These are phyloP conservation scores for Cyberlindnera xishuangbannaensis DNA, from an alignment of 805 yeast genomes.

Conservation along the genomic window DNA sequence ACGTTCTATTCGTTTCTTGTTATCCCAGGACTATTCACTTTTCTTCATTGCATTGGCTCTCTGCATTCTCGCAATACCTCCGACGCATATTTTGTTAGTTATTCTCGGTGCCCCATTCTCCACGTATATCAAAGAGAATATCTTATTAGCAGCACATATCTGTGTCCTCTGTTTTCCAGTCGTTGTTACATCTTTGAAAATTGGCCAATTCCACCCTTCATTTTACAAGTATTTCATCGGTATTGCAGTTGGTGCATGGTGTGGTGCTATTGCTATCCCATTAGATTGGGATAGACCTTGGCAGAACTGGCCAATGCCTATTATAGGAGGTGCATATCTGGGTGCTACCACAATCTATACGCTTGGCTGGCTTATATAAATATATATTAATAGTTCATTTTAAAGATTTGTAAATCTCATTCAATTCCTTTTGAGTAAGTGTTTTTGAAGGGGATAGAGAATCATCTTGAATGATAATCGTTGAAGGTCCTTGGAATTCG, in stretches of 20 bases:
- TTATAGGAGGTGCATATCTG: slow-evolving; percentile 67
- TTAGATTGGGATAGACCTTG: slow-evolving; percentile 97
- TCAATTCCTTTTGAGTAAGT: slow-evolving; percentile 12
- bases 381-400: slow-evolving; percentile 3
- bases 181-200: slow-evolving; percentile 47
- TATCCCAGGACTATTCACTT: slow-evolving; percentile 6
- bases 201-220: slow-evolving; percentile 29
- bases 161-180: slow-evolving; percentile 59
- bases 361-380: slow-evolving; percentile 28
- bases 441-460: slow-evolving; percentile 2
- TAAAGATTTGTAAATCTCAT: slow-evolving; percentile 11
- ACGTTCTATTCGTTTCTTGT: slow-evolving; percentile 4
- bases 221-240: slow-evolving; percentile 30
- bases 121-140: slow-evolving; percentile 47
- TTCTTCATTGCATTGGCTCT: slow-evolving; percentile 11
- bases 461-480: slow-evolving; percentile 22
- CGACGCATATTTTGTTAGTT: slow-evolving; percentile 36
- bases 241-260: slow-evolving; percentile 68
- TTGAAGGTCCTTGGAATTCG: slow-evolving; percentile 28
- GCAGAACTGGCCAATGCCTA: slow-evolving; percentile 94
- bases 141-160: slow-evolving; percentile 54
- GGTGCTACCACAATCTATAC: slow-evolving; percentile 67
- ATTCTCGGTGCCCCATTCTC: slow-evolving; percentile 80
- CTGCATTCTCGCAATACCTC: slow-evolving; percentile 19
- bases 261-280: slow-evolving; percentile 91